Conservation (phyloP, 1,284 basidiomycete genomes). For the Trametes pubescens region DNA sequence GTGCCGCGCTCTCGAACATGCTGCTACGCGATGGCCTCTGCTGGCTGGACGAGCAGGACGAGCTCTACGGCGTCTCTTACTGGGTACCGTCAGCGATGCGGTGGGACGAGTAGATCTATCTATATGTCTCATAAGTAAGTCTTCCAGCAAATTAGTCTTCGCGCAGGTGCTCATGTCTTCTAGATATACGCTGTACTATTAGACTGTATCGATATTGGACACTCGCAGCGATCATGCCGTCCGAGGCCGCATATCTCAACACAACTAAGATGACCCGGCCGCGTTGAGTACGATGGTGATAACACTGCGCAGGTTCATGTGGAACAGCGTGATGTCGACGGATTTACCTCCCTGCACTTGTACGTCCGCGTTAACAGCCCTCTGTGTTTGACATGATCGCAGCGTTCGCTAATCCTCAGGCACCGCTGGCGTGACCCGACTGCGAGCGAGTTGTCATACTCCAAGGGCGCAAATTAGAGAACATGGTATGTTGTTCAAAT, state of each 20-base stretch:
- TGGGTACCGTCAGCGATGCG: constrained; percentile 87
- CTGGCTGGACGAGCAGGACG: constrained; percentile 93
- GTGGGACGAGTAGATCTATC: constrained; percentile 65
- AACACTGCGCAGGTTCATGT: neutral
- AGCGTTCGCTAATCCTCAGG: neutral
- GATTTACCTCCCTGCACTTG: neutral
- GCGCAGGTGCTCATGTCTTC: neutral
- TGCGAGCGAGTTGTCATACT: too few species aligned
- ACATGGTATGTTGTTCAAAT: neutral
- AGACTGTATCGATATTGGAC: neutral
- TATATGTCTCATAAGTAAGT: neutral
- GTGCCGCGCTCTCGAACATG: constrained; percentile 88
- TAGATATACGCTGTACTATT: neutral
- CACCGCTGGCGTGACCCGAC: neutral
- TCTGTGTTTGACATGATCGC: constrained; percentile 3
- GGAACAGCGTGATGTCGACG: neutral
- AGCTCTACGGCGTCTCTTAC: constrained; percentile 67
- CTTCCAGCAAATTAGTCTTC: neutral
- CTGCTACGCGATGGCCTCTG: constrained; percentile 89
- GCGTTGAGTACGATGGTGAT: neutral
- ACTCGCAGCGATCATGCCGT: neutral
- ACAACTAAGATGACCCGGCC: neutral
- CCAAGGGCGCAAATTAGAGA: neutral
- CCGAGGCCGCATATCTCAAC: neutral
- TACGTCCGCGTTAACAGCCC: neutral